phyloP scores from a whole-genome alignment of 352 stramenopile genomes.

The Globisporangium splendens region DNA sequence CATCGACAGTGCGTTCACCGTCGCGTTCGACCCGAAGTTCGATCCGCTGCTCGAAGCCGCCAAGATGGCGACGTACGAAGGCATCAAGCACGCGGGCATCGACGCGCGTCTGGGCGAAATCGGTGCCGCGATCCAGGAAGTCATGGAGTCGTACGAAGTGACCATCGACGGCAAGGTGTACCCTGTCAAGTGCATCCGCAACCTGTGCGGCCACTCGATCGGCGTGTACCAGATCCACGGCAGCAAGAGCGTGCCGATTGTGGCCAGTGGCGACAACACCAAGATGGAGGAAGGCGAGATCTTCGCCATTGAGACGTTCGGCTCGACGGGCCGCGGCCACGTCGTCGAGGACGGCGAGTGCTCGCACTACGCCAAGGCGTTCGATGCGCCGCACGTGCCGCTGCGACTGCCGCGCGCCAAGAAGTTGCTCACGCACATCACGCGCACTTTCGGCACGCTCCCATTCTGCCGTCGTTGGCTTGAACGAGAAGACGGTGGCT shows the following conservation, averaged over 20 bases:
- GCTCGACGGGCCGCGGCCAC: constrained; percentile 54
- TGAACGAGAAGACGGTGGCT: constrained; percentile 91
- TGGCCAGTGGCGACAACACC: constrained; percentile 71
- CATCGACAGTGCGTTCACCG: constrained; percentile 95
- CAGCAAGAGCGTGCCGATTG: constrained; percentile 92
- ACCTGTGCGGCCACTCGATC: constrained; percentile 94
- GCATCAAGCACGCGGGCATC: constrained; percentile 91
- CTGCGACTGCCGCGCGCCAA: constrained; percentile 69
- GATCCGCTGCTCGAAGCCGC: constrained; percentile 91
- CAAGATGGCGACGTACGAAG: constrained; percentile 92
- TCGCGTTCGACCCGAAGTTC: constrained; percentile 93
- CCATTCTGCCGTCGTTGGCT: constrained; percentile 93
- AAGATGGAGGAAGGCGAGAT: constrained; percentile 92
- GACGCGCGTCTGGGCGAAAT: constrained; percentile 95
- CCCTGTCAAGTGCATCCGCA: constrained; percentile 89
- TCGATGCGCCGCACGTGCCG: constrained; percentile 61
- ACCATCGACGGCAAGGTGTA: constrained; percentile 89
- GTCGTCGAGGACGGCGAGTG: constrained; percentile 90
- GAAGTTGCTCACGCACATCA: constrained; percentile 91
- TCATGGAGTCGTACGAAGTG: constrained; percentile 95
- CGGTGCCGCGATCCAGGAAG: constrained; percentile 89
- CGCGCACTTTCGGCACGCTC: constrained; percentile 95
- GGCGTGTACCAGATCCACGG: constrained; percentile 89
- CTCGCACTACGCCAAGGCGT: constrained; percentile 93
- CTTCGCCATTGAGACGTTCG: constrained; percentile 92